Base-by-base conservation (phyloP, 768 basidiomycete genomes). In the Russula brevipes region DNA sequence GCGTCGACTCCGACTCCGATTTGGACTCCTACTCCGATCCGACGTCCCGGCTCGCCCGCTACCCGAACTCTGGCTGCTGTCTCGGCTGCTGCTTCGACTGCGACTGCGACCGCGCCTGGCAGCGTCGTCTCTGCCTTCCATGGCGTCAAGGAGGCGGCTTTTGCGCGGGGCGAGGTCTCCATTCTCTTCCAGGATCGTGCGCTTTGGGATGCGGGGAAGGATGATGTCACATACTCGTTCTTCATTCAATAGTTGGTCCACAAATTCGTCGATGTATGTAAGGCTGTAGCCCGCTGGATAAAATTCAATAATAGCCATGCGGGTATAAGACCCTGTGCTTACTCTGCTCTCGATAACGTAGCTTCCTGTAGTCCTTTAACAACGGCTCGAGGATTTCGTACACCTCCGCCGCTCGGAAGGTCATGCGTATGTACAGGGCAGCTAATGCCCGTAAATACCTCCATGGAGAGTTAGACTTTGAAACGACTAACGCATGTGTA, bases 201-300 rank as follows among this genome's bases (percentile, higher is more conserved):
- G 83, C 76, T 90, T 94, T 9, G 85, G 83, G 65, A 98, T 75
- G 54, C 97, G 86, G 16, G 97, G 97, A 50, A 99, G 77, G 69
- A 98, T 98, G 70, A 93, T 91, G 76, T 98, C 97, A 74, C 96
- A 98, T 5, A 94, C 95, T 61, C 94, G 83, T 64, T 98, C 97
- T 71, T 96, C 88, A 5, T 81, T 84, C 38, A 98, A 76, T 10
- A 98, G 80, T 49, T 83, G 78, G 73, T 98, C 86, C 46, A 94
- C 81, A 72, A 92, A 98, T 73, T 97, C 92, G 73, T 98, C 97
- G 69, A 98, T 92, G 68, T 85, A 89, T 5, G 89, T 87, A 60
- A 99, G 74, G 1, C 81, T 79, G 73, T 92, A 98, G 45, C 95
- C 94, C 66, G 82, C 96, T 98, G 65, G 52, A n/a, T 19, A 5